These are phyloP conservation scores for Aspergillus puulaauensis DNA, from an alignment of 2,329 filamentous ascomycete species.

Conservation along the genomic window DNA sequence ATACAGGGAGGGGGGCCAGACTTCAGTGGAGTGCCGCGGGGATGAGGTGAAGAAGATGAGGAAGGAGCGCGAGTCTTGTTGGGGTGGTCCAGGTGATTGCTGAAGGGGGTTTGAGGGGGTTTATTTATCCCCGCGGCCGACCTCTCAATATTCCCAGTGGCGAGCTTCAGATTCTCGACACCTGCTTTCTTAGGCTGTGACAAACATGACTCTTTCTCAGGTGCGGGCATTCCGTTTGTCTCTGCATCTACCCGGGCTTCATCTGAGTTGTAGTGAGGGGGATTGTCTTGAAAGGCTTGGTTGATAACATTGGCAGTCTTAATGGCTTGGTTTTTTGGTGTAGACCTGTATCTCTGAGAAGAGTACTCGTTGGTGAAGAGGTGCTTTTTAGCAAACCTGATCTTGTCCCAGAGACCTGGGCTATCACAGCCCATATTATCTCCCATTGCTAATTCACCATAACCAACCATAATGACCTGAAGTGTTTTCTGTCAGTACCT, in stretches of 20 bases:
- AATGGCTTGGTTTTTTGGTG: no score
- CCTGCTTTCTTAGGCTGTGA: background rate
- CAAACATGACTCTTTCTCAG: background rate
- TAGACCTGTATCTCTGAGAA: background rate
- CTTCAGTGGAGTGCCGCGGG: background rate
- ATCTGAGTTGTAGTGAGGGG: background rate
- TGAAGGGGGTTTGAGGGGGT: background rate
- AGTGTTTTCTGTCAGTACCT: background rate
- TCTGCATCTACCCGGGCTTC: background rate
- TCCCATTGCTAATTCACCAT: background rate
- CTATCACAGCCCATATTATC: background rate
- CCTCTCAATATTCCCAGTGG: background rate
- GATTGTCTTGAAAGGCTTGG: background rate
- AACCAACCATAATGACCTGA: background rate
- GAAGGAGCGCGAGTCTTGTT: no score
- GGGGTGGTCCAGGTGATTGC: background rate
- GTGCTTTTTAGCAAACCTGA: constrained; percentile 4
- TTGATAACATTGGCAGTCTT: background rate
- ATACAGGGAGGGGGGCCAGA: background rate
- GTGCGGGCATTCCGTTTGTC: background rate
- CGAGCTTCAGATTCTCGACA: background rate
- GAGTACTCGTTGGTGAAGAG: background rate
- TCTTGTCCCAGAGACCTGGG: constrained; percentile 6
- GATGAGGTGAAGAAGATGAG: background rate
- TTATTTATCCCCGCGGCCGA: background rate